phyloP scores from a whole-genome alignment of 345 rosid genomes.

The Eucalyptus virginea region DNA sequence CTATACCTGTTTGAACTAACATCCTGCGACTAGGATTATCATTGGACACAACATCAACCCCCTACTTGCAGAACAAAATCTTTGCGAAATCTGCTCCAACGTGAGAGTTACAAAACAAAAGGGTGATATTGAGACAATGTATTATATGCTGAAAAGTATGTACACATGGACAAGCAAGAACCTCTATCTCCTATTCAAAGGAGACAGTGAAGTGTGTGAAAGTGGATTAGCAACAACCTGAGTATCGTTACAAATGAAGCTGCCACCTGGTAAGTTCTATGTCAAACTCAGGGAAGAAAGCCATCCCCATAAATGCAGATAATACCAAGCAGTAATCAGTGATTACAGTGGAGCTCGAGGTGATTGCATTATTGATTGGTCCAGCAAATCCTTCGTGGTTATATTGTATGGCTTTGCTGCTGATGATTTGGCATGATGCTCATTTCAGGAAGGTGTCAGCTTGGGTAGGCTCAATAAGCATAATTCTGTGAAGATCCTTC shows the following conservation, averaged over 20 bases:
- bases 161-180: neutral
- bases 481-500: slow-evolving; percentile 5
- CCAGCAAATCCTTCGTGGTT: neutral
- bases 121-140: neutral
- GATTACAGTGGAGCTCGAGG: neutral
- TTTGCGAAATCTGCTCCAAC: neutral
- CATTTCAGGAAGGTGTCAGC: neutral
- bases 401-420: neutral
- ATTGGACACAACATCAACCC: neutral
- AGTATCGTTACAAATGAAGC: neutral
- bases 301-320: neutral
- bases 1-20: neutral
- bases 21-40: neutral
- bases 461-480: slow-evolving; percentile 1
- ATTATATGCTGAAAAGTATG: neutral
- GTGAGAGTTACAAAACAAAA: neutral
- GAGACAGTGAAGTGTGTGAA: neutral
- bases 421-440: slow-evolving; percentile 1
- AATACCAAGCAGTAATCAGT: neutral
- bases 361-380: neutral
- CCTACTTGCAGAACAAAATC: neutral
- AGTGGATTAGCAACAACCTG: neutral
- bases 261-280: neutral
- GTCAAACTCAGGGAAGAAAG: neutral
- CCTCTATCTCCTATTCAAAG: neutral